Conservation (phyloP, 768 basidiomycete species). For the Sporobolomyces pararoseus region DNA sequence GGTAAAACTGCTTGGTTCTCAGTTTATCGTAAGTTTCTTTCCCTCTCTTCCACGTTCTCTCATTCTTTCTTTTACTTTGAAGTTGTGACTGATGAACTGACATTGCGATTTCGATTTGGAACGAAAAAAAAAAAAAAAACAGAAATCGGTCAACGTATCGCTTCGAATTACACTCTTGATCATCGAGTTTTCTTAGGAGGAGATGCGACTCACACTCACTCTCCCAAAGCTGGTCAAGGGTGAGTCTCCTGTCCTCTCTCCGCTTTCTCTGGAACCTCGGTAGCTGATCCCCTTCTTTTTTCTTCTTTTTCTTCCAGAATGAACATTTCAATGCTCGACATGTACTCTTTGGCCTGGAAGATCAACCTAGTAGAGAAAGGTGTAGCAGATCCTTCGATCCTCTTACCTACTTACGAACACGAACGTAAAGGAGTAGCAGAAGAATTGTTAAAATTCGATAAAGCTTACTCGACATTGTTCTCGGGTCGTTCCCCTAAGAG, state of each 20-base stretch:
- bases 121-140: too few species aligned
- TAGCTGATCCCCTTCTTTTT: neutral
- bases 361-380: conserved; percentile 48
- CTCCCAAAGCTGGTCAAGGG: conserved; percentile 46
- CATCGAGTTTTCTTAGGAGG: conserved; percentile 46
- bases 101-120: too few species aligned
- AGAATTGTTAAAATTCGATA: conserved; percentile 45
- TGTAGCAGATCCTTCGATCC: conserved; percentile 38
- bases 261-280: too few species aligned
- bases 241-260: neutral
- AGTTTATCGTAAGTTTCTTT: conserved; percentile 41
- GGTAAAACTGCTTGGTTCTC: conserved; percentile 46
- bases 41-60: too few species aligned
- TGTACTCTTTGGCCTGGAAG: conserved; percentile 45
- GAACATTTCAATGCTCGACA: conserved; percentile 47
- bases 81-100: too few species aligned
- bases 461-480: conserved; percentile 45
- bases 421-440: conserved; percentile 45
- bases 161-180: conserved; percentile 45
- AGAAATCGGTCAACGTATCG: conserved; percentile 47
- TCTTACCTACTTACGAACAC: conserved; percentile 45
- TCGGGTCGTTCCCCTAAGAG: conserved; percentile 41
- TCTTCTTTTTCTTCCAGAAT: conserved; percentile 11
- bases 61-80: too few species aligned
- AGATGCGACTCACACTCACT: conserved; percentile 46